These are phyloP conservation scores for Salix koriyanagi DNA, from an alignment of 345 rosid species.

Conservation along the genomic window DNA sequence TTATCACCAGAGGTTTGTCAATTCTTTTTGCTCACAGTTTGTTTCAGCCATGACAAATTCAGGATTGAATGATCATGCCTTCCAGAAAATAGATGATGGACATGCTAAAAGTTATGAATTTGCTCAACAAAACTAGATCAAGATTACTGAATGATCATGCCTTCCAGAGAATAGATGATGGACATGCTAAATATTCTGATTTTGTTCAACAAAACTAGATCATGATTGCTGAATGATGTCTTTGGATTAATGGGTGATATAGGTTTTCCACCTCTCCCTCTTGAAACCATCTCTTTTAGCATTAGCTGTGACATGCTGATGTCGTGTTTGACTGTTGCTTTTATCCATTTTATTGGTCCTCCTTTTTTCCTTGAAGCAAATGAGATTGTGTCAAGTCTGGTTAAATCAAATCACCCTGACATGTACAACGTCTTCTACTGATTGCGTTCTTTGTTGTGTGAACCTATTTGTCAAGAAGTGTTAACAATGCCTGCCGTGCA, in stretches of 20 bases:
- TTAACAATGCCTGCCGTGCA: background rate
- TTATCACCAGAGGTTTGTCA: conserved; percentile 82
- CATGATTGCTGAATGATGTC: background rate
- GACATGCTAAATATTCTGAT: too few relatives aligned
- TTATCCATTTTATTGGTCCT: too few relatives aligned
- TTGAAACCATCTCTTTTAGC: background rate
- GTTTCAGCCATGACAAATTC: background rate
- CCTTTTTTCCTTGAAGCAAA: background rate
- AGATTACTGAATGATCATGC: too few relatives aligned
- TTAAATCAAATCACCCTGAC: background rate
- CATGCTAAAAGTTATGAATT: too few relatives aligned
- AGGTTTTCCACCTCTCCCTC: background rate
- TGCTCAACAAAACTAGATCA: too few relatives aligned
- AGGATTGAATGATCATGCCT: too few relatives aligned
- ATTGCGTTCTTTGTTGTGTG: background rate
- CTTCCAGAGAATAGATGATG: too few relatives aligned
- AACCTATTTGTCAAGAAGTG: background rate
- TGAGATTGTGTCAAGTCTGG: background rate
- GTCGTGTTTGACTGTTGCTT: background rate
- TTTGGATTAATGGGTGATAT: background rate
- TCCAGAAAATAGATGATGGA: too few relatives aligned
- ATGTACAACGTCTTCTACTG: background rate
- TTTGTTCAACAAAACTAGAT: too few relatives aligned
- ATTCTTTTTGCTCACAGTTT: conserved; percentile 9
- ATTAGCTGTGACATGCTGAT: background rate